phyloP scores from a whole-genome alignment of 2,329 filamentous ascomycete genomes.

The Botryotinia calthae region DNA sequence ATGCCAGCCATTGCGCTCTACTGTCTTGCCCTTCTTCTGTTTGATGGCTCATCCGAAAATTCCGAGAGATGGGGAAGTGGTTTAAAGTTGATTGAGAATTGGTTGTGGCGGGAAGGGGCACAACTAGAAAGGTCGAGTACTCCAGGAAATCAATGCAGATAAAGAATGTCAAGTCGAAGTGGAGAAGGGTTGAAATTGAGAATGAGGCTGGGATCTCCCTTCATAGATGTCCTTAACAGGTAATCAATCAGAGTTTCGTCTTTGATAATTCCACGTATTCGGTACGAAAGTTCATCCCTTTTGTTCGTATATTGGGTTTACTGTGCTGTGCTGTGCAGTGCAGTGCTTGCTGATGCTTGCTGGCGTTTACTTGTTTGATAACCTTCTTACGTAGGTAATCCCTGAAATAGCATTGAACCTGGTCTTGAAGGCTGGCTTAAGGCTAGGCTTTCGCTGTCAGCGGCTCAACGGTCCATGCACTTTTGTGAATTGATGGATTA shows the following conservation, averaged over 20 bases:
- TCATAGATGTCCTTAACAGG: background rate
- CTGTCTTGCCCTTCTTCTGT: slow-evolving; percentile 45
- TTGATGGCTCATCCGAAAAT: background rate
- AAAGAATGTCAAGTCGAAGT: background rate
- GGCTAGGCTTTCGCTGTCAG: background rate
- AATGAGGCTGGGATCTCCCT: background rate
- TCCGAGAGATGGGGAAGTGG: background rate
- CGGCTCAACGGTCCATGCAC: background rate
- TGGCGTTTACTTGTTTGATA: background rate
- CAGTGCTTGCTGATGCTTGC: background rate
- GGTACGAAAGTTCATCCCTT: background rate
- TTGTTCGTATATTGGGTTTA: background rate
- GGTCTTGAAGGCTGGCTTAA: background rate
- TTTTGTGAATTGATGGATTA: background rate
- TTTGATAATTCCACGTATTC: slow-evolving; percentile 4
- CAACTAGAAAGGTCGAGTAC: background rate
- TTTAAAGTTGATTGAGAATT: background rate
- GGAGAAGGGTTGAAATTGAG: background rate
- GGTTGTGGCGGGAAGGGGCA: background rate
- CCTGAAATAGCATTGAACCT: background rate
- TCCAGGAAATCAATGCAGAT: slow-evolving; percentile 5
- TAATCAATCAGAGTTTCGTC: background rate
- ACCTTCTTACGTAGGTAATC: slow-evolving; percentile 6
- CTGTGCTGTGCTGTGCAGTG: background rate
- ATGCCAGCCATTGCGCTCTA: slow-evolving; percentile 85